Conservation (phyloP, 1,284 basidiomycete genomes). For the Leccinum subspadiceum region DNA sequence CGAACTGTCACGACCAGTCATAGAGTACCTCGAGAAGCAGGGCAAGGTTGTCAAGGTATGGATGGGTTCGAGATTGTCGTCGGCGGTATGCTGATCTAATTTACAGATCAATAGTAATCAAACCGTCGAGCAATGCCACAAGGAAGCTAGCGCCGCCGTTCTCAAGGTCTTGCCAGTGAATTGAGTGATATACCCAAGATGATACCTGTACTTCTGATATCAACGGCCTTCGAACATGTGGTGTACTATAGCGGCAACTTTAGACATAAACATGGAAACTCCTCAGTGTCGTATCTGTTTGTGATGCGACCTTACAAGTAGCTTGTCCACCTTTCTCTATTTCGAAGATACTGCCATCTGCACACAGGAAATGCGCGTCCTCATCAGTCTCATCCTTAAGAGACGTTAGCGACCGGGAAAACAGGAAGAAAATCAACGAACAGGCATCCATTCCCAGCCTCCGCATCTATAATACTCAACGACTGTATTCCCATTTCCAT, state of each 20-base stretch:
- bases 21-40: constrained; percentile 75
- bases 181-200: constrained; percentile 14
- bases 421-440: constrained; percentile 38
- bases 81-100: neutral
- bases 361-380: constrained; percentile 65
- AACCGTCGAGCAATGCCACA: constrained; percentile 74
- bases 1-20: constrained; percentile 94
- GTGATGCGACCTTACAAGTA: constrained; percentile 42
- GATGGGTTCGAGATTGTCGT: neutral
- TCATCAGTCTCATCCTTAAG: constrained; percentile 54
- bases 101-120: constrained; percentile 75
- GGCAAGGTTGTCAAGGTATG: constrained; percentile 69
- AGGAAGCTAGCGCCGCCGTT: constrained; percentile 56
- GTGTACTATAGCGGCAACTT: constrained; percentile 1
- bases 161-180: constrained; percentile 40
- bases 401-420: constrained; percentile 13
- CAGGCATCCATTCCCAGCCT: constrained; percentile 85
- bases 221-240: constrained; percentile 12
- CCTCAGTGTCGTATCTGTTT: constrained; percentile 29
- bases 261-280: constrained; percentile 47
- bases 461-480: constrained; percentile 82
- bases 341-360: constrained; percentile 66
- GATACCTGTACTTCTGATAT: constrained; percentile 1
- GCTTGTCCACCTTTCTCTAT: constrained; percentile 58
- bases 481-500: constrained; percentile 51